Evolutionary conservation across 768 basidiomycete species (phyloP).

Genomic region (Amanita rimosa): DNA sequence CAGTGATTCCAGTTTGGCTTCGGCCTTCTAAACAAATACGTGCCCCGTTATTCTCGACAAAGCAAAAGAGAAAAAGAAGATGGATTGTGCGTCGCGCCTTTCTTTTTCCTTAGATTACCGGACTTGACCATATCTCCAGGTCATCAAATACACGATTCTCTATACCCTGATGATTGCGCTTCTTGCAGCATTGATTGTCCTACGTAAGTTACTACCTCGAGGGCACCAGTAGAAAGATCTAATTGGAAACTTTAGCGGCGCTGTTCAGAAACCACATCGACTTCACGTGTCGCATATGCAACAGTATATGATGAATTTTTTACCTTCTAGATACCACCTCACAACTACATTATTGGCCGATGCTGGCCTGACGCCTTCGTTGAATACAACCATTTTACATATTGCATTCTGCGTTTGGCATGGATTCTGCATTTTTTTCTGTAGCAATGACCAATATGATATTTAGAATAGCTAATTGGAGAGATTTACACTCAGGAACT

Average conservation of each 20-base stretch:
- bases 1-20: conserved; percentile 68
- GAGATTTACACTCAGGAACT: not conserved
- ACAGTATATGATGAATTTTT: conserved; percentile 58
- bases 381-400: not conserved
- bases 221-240: not conserved
- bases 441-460: conserved; percentile 4
- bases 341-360: not conserved
- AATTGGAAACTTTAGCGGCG: conserved; percentile 36
- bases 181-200: conserved; percentile 70
- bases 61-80: conserved; percentile 84
- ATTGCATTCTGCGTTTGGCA: not conserved
- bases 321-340: not conserved
- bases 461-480: not conserved
- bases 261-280: conserved; percentile 75
- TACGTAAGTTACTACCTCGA: conserved; percentile 46
- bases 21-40: conserved; percentile 92
- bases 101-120: not conserved
- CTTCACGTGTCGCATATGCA: conserved; percentile 75
- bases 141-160: conserved; percentile 77
- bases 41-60: conserved; percentile 85
- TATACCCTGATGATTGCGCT: conserved; percentile 69
- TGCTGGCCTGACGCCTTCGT: not conserved
- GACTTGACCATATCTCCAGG: conserved; percentile 22
- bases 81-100: conserved; percentile 58
- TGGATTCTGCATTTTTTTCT: not conserved